Base-by-base conservation (phyloP, 805 yeast species). In the Metschnikowia chrysomelidarum region DNA sequence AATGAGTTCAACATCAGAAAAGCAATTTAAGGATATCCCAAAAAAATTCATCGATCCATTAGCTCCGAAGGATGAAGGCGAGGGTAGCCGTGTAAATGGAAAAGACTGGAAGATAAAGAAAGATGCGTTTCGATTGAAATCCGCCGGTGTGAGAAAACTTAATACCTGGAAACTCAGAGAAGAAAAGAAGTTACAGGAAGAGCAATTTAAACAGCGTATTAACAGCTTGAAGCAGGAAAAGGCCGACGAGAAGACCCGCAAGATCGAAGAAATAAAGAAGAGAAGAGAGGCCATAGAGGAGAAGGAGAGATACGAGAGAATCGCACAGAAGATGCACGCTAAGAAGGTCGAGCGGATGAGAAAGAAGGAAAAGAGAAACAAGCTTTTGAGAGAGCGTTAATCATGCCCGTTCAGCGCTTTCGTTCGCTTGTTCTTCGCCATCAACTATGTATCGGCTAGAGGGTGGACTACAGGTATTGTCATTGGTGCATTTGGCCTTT, bases 301-400 rank as follows among this genome's bases (percentile, higher is more conserved):
- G 60, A 78, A 78, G 60, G 97, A 91, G 58, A 76, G 98, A 51
- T 86, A 80, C 55, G 95, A 84, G 53, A 71, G 70, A 54, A 58
- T 91, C 56, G 93, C 95, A 9, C 73, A 76, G 38, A 87, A 83
- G 62, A 86, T 91, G 95, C 91, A 87, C 57, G 83, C 83, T 27
- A 89, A 88, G 80, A 84, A 79, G 69, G 85, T 88, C 25, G 98
- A 88, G 46, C 77, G 98, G 63, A 59, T 91, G 65, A 81, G 84
- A 66, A 81, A 83, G 69, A 80, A 83, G 56, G 98, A 91, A 58
- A 91, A 91, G 82, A 81, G 98, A 66, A 91, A 89, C 68, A 91
- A 91, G 67, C 69, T 88, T 53, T 78, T 89, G 58, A 87, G 82
- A 59, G 98, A 89, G 56, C 96, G 97, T 61, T 84, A 57, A 26